These are phyloP conservation scores for Sphagnum fallax DNA, from an alignment of 228 moss, liverwort and hornwort species.

Conservation along the genomic window DNA sequence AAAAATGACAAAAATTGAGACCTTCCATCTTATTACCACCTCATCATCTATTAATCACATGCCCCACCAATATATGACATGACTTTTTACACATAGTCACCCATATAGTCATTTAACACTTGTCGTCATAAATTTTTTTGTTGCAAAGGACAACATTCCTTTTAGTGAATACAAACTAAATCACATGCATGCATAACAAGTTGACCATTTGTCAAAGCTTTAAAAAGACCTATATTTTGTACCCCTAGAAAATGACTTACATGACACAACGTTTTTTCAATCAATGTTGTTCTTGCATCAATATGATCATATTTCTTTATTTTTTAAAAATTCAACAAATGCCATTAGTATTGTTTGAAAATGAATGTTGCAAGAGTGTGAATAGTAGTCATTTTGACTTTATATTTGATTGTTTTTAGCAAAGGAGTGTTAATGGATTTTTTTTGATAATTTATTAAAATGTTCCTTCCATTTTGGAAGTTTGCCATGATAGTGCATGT, in stretches of 20 bases:
- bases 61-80: too few relatives aligned
- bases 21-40: too few relatives aligned
- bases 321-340: neutral
- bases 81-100: too few relatives aligned
- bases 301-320: neutral
- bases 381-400: neutral
- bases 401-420: neutral
- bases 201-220: neutral
- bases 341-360: neutral
- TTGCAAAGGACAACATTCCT: too few relatives aligned
- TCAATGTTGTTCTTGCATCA: neutral
- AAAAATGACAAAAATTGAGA: too few relatives aligned
- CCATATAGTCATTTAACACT: too few relatives aligned
- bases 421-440: neutral
- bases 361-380: neutral
- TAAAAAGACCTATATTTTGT: neutral
- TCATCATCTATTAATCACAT: too few relatives aligned
- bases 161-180: neutral
- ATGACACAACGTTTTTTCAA: neutral
- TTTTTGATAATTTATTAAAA: neutral
- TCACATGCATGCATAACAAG: neutral
- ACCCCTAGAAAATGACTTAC: neutral
- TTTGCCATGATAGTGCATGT: neutral
- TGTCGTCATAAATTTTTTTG: too few relatives aligned
- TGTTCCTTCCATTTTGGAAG: neutral